Evolutionary conservation across 2,329 filamentous ascomycete species (phyloP).

Genomic region (Mariannaea sp.): DNA sequence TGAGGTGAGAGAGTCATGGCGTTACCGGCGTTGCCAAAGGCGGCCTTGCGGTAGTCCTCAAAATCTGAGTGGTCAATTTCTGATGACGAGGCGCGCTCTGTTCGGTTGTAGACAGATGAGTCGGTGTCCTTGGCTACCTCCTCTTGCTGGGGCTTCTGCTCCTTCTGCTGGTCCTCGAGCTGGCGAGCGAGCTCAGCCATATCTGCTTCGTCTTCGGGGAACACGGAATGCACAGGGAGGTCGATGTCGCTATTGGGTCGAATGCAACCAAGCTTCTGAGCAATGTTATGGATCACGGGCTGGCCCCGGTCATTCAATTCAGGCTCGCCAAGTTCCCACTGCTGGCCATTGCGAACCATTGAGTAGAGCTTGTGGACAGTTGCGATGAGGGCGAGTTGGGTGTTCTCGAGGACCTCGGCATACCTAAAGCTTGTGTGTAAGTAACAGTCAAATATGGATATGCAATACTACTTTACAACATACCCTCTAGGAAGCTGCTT

Average conservation of each 20-base stretch:
- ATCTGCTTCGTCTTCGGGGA: slow-evolving; percentile 65
- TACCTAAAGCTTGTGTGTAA: slow-evolving; percentile 51
- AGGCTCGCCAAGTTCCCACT: slow-evolving; percentile 67
- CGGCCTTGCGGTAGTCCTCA: slow-evolving; percentile 58
- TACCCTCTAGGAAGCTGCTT: slow-evolving; percentile 68
- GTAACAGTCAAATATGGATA: slow-evolving; percentile 10
- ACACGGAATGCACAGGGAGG: slow-evolving; percentile 60
- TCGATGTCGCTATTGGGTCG: slow-evolving; percentile 65
- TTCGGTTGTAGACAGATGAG: slow-evolving; percentile 33
- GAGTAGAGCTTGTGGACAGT: slow-evolving; percentile 69
- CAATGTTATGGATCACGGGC: slow-evolving; percentile 69
- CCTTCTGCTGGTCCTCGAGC: slow-evolving; percentile 53
- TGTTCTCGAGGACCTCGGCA: slow-evolving; percentile 68
- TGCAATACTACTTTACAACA: slow-evolving; percentile 29
- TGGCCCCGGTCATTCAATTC: slow-evolving; percentile 66
- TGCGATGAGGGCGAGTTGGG: slow-evolving; percentile 66
- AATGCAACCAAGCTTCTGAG: slow-evolving; percentile 67
- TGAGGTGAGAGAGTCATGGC: slow-evolving; percentile 58
- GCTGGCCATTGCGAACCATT: slow-evolving; percentile 63
- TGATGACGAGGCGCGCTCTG: slow-evolving; percentile 59
- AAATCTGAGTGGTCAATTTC: slow-evolving; percentile 61
- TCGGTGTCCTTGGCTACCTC: slow-evolving; percentile 34
- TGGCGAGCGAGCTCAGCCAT: slow-evolving; percentile 61
- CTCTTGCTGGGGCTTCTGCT: slow-evolving; percentile 44
- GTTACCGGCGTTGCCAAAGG: slow-evolving; percentile 50